Conservation (phyloP, 2,329 filamentous ascomycete species). For the Botrytis cinerea region DNA sequence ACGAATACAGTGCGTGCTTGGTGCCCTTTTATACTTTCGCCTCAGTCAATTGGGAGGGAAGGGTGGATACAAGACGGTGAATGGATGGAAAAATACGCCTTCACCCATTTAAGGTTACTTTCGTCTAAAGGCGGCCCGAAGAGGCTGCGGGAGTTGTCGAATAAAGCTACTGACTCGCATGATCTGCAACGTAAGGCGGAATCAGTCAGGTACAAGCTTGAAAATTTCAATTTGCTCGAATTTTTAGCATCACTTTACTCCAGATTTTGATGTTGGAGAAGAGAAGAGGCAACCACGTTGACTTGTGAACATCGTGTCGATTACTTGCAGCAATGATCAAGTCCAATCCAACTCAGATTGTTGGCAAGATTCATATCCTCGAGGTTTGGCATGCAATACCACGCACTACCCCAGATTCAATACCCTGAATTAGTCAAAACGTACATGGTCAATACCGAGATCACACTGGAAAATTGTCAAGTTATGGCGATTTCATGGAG, state of each 20-base stretch:
- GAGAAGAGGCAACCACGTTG: background rate
- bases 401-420: slow-evolving; percentile 19
- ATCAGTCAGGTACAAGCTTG: slow-evolving; percentile 1
- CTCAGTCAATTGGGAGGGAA: background rate
- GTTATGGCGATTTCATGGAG: slow-evolving; percentile 5
- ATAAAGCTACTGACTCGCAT: slow-evolving; percentile 3
- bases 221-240: background rate
- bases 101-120: background rate
- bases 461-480: background rate
- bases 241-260: slow-evolving; percentile 7
- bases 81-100: background rate
- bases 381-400: slow-evolving; percentile 8
- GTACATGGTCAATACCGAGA: background rate
- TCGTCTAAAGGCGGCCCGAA: slow-evolving; percentile 3
- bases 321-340: background rate
- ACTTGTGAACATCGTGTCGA: background rate
- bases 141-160: slow-evolving; percentile 9
- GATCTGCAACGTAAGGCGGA: slow-evolving; percentile 1
- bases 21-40: background rate
- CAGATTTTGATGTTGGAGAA: background rate
- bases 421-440: slow-evolving; percentile 10
- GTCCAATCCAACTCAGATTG: background rate
- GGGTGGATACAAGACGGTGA: background rate
- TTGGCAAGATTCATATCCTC: background rate
- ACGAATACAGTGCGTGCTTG: background rate